Conservation (phyloP, 768 basidiomycete genomes). For the Psilocybe cyanescens region DNA sequence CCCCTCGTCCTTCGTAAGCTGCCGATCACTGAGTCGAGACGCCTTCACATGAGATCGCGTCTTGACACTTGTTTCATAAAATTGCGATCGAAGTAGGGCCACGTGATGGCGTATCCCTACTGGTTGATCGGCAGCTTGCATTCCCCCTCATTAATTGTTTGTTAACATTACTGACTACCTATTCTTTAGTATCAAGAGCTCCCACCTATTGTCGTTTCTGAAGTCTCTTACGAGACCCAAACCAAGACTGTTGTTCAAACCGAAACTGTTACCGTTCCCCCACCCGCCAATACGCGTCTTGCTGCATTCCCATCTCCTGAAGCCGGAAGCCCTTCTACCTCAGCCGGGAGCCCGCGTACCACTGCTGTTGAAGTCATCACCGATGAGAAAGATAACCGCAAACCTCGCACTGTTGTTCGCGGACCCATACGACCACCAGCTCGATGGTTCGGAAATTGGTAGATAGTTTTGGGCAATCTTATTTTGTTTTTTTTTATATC, state of each 20-base stretch:
- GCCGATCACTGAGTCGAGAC: slow-evolving; percentile 43
- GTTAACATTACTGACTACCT: slow-evolving; percentile 20
- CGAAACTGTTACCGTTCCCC: slow-evolving; percentile 69
- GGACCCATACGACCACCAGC: slow-evolving; percentile 53
- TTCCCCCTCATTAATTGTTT: slow-evolving; percentile 19
- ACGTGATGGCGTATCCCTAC: slow-evolving; percentile 43
- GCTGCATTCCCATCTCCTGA: slow-evolving; percentile 77
- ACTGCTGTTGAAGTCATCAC: slow-evolving; percentile 72
- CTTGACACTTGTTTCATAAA: slow-evolving; percentile 7
- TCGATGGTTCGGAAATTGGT: slow-evolving; percentile 67
- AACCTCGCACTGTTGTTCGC: slow-evolving; percentile 46
- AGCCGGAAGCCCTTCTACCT: slow-evolving; percentile 56
- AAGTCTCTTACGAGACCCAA: slow-evolving; percentile 56
- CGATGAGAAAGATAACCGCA: slow-evolving; percentile 57
- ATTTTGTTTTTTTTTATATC: slow-evolving; percentile 26
- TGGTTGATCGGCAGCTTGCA: slow-evolving; percentile 40
- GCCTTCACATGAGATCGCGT: slow-evolving; percentile 33
- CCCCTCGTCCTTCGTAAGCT: slow-evolving; percentile 65
- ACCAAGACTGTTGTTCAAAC: slow-evolving; percentile 71
- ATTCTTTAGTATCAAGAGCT: slow-evolving; percentile 46
- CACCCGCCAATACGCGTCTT: slow-evolving; percentile 78
- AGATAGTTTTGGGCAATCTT: slow-evolving; percentile 29
- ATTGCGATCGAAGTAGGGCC: slow-evolving; percentile 36
- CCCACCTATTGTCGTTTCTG: slow-evolving; percentile 48
- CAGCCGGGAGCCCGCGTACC: slow-evolving; percentile 71